These are phyloP conservation scores for Gracilaria domingensis DNA, from an alignment of 23 red algal genomes.

Conservation along the genomic window DNA sequence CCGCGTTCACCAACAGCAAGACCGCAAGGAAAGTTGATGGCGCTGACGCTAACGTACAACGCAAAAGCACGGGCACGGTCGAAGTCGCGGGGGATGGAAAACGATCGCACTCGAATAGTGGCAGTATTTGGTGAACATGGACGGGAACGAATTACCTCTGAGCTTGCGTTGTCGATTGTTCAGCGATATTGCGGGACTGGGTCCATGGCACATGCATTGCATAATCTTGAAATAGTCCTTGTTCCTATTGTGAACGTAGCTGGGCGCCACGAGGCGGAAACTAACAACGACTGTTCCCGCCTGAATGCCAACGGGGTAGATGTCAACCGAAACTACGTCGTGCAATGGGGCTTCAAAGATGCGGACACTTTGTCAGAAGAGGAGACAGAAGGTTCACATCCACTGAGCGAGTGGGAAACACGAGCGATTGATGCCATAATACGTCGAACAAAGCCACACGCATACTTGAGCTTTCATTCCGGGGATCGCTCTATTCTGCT, in stretches of 20 bases:
- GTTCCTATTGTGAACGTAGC: constrained; percentile 49
- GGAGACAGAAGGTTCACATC: constrained; percentile 49
- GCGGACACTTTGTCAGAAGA: constrained; percentile 32
- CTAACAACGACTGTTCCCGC: constrained; percentile 37
- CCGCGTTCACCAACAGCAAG: not conserved
- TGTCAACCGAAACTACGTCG: constrained; percentile 78
- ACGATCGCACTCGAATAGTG: constrained; percentile 24
- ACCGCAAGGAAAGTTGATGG: constrained; percentile 22
- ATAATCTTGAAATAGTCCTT: constrained; percentile 47
- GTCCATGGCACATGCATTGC: constrained; percentile 3
- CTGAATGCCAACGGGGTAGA: constrained; percentile 68
- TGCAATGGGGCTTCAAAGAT: constrained; percentile 54
- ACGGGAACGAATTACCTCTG: constrained; percentile 79
- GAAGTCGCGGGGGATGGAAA: not conserved
- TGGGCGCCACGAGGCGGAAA: constrained; percentile 43
- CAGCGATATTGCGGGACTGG: constrained; percentile 20
- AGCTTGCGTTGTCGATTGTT: constrained; percentile 68
- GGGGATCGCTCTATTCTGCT: constrained; percentile 65
- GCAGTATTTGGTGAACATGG: constrained; percentile 83
- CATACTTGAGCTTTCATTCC: constrained; percentile 71
- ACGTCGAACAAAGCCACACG: constrained; percentile 33
- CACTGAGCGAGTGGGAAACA: constrained; percentile 72
- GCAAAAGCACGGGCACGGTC: constrained; percentile 16
- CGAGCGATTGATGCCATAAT: constrained; percentile 50
- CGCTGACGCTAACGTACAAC: constrained; percentile 37